Base-by-base conservation (phyloP, 345 rosid species). In the Jatropha curcas region DNA sequence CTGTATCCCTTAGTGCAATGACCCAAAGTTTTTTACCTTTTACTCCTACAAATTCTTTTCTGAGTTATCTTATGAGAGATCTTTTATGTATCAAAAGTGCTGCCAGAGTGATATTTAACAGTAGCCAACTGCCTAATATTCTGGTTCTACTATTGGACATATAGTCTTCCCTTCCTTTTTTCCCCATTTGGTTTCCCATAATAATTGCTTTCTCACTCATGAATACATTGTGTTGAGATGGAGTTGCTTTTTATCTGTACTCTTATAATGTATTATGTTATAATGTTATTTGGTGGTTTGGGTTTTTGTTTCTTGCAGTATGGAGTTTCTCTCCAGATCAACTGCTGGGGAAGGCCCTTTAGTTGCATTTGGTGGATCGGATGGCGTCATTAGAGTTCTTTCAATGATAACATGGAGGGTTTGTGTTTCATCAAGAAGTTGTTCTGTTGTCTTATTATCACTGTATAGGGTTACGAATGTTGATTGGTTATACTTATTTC, bases 351-450 rank as follows among this genome's bases (percentile, higher is more conserved):
- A 95, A 79, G 94, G 93, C 77, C 98, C 99, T 70, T 93, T 92
- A 70, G 94, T 95, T 82, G 99, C 99, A 63, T 95, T 92, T 83
- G 99, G 99, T 75, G 88, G 92, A 83, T 88, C 99, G 28, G 99
- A 92, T 86, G 99, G 99, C 70, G 93, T 95, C 71, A 92, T 95
- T 62, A 89, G 99, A 81, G 99, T 95, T 83, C 96, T 95, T 78
- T 95, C 99, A 73, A 95, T 95, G 98, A 92, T 92, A 82, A 85
- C 98, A 51, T 95, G 99, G 99, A 95, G 87, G 99, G 99, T 95
- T 74, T 76, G 90, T 50, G 58, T 22, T 35, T 70, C 71, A 10
- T 62, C 56, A 68, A 73, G 35, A 52, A 67, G 39, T 39, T 71
- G 27, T 31, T 35, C 50, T 60, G 43, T 71, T 51, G 60, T 75